Evolutionary conservation across 2,329 filamentous ascomycete genomes (phyloP), one percentile per base, ranked within the genome.

Genomic region (Paecilomyces variotii): DNA sequence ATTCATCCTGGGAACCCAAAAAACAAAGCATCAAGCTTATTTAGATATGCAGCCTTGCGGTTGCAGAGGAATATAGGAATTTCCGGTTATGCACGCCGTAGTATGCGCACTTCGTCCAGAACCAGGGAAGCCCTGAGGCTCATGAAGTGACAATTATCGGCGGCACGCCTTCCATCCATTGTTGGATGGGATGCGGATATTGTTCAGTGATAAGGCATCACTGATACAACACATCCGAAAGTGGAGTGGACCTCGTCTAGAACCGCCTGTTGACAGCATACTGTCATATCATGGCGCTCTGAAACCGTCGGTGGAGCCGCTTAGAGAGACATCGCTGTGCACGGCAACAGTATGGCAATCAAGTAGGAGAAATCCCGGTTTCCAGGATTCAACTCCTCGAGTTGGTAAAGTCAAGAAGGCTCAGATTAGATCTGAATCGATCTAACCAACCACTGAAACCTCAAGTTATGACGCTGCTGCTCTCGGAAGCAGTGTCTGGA

Each of bases 401-500:
- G 35, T 45, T 6, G 35, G 19, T n/a, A 45, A n/a, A 19, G 19
- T 19, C 19, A 19, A 19, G n/a, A n/a, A 19, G n/a, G n/a, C n/a
- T 45, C 7, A 5, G 14, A 9, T n/a, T 45, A n/a, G 39, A 45
- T 19, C 39, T 7, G 6, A 9, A 45, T 10, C 9, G 39, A 19
- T 45, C n/a, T 14, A 45, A n/a, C 39, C n/a, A 52, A 25, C 10
- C 1, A 24, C 24, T 26, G 19, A 9, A 34, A n/a, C 27, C 25
- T 54, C 53, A 32, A n/a, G 32, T 56, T 3, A 45, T 28, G 4
- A 32, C 4, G 35, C 54, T 56, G 25, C 35, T 56, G 19, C 55
- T 52, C 7, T 61, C 60, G 19, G 58, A 50, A 30, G 30, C 59
- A 53, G 50, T 52, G 10, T 52, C 50, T 12, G 50, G 50, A n/a